A percentile compares a stretch with the other conserved stretches of the same genome.
These are phyloP conservation scores for Pisolithus microcarpus DNA, from an alignment of 768 basidiomycete species.

Conservation along the genomic window DNA sequence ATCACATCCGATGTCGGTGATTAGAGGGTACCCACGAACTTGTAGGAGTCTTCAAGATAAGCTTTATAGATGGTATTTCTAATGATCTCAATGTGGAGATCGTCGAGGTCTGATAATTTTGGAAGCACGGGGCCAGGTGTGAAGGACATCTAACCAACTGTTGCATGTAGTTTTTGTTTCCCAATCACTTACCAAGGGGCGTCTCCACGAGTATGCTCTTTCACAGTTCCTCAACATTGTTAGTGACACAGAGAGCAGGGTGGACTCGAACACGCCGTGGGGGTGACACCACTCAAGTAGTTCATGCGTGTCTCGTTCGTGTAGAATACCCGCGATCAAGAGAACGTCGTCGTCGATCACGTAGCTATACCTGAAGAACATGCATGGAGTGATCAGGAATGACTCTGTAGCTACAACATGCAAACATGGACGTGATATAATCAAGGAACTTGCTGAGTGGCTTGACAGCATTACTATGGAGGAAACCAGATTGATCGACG, in stretches of 20 bases:
- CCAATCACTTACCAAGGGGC: constrained; percentile 69
- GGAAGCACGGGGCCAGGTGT: constrained; percentile 98
- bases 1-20: constrained; percentile 28
- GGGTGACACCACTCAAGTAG: constrained; percentile 95
- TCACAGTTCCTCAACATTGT: constrained; percentile 96
- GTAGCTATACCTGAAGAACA: constrained; percentile 90
- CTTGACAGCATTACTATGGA: constrained; percentile 84
- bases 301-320: constrained; percentile 96
- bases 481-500: constrained; percentile 95
- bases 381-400: no score
- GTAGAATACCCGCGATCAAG: constrained; percentile 93
- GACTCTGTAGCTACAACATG: constrained; percentile 1
- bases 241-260: constrained; percentile 98
- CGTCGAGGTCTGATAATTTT: constrained; percentile 93
- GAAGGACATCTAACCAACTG: no score
- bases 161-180: not conserved
- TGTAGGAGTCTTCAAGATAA: no score
- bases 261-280: constrained; percentile 92
- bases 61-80: constrained; percentile 98
- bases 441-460: constrained; percentile 91
- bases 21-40: no score
- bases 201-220: constrained; percentile 97
- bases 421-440: constrained; percentile 82
- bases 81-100: constrained; percentile 99
- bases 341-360: constrained; percentile 99